Conservation (phyloP, 2,329 filamentous ascomycete species). For the Fusarium sp. region DNA sequence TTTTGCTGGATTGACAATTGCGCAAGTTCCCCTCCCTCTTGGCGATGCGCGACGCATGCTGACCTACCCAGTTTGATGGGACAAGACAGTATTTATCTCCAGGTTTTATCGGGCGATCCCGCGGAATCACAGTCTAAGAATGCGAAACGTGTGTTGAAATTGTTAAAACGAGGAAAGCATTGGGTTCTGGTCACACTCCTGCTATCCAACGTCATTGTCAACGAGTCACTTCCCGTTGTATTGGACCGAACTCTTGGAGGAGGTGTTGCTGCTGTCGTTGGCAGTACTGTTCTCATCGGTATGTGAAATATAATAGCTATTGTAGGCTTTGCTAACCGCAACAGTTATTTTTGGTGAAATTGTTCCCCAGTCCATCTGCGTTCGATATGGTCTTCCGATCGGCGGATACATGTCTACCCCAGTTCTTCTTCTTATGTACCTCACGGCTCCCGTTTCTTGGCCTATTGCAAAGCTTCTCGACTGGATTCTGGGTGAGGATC, state of each 20-base stretch:
- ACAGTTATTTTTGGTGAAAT: slow-evolving; percentile 98
- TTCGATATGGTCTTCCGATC: slow-evolving; percentile 93
- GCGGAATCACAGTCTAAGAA: slow-evolving; percentile 87
- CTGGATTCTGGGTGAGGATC: slow-evolving; percentile 89
- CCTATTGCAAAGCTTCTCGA: slow-evolving; percentile 96
- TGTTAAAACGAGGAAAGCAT: slow-evolving; percentile 90
- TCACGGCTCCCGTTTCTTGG: slow-evolving; percentile 89
- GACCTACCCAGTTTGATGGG: slow-evolving; percentile 61
- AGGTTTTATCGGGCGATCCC: slow-evolving; percentile 87
- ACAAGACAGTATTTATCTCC: slow-evolving; percentile 94
- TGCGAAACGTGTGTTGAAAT: slow-evolving; percentile 78
- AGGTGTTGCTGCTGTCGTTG: slow-evolving; percentile 91
- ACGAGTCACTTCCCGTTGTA: slow-evolving; percentile 94
- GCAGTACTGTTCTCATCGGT: slow-evolving; percentile 94
- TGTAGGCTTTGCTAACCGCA: slow-evolving; percentile 28
- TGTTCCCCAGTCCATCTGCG: slow-evolving; percentile 93
- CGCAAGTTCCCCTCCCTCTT: slow-evolving; percentile 58
- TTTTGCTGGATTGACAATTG: slow-evolving; percentile 93
- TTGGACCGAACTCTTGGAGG: slow-evolving; percentile 93
- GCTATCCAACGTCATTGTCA: slow-evolving; percentile 96
- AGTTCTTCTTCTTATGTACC: slow-evolving; percentile 88
- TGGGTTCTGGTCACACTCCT: slow-evolving; percentile 97
- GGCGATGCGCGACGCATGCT: slow-evolving; percentile 26
- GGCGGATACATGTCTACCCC: slow-evolving; percentile 92
- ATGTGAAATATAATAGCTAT: slow-evolving; percentile 44